These are phyloP conservation scores for Trapa bicornis DNA, from an alignment of 345 rosid species.

Conservation along the genomic window DNA sequence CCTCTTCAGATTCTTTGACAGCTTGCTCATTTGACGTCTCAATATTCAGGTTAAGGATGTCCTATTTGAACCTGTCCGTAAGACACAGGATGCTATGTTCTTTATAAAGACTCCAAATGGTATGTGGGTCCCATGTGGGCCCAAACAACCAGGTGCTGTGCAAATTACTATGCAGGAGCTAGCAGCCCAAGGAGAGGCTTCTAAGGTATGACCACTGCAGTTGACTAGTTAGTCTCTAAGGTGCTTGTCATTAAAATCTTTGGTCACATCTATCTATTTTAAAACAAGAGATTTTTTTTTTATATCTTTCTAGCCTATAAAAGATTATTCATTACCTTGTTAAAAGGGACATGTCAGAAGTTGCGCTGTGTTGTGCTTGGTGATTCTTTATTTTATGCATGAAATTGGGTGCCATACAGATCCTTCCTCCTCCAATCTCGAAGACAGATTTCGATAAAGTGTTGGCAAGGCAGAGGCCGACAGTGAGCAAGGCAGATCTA, in stretches of 20 bases:
- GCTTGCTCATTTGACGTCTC: neutral
- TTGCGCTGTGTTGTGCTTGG: neutral
- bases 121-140: slow-evolving; percentile 89
- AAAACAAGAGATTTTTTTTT: no score
- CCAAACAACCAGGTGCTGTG: slow-evolving; percentile 65
- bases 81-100: slow-evolving; percentile 86
- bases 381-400: neutral
- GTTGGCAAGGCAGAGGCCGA: slow-evolving; percentile 84
- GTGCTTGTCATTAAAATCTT: no score
- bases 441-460: slow-evolving; percentile 89
- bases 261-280: no score
- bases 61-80: slow-evolving; percentile 87
- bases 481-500: slow-evolving; percentile 88
- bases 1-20: neutral
- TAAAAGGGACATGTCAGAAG: neutral
- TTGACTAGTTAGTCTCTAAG: neutral
- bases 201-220: slow-evolving; percentile 30
- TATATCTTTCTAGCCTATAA: neutral
- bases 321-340: neutral
- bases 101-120: slow-evolving; percentile 46
- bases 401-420: slow-evolving; percentile 25
- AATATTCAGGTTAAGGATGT: slow-evolving; percentile 71
- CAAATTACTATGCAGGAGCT: slow-evolving; percentile 74
- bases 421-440: slow-evolving; percentile 77
- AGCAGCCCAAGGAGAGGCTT: slow-evolving; percentile 60